Conservation (phyloP, 805 yeast species). For the Yamadazyma nakazawae region DNA sequence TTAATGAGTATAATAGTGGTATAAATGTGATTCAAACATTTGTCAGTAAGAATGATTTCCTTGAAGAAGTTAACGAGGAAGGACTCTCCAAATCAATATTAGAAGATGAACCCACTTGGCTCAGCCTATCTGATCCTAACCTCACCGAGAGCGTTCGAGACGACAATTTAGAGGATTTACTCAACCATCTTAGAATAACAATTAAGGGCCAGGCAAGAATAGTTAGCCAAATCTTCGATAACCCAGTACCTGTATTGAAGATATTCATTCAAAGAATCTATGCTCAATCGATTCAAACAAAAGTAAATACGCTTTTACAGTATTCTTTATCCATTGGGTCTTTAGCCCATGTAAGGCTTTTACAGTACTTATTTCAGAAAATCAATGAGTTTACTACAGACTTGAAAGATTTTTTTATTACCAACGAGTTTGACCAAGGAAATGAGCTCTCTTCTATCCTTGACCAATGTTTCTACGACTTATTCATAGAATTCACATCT, state of each 20-base stretch:
- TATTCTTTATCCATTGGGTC: conserved; percentile 61
- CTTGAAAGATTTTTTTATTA: conserved; percentile 56
- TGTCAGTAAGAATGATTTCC: conserved; percentile 75
- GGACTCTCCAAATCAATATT: conserved; percentile 16
- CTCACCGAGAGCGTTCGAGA: conserved; percentile 48
- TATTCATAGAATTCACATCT: conserved; percentile 66
- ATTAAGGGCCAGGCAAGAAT: conserved; percentile 71
- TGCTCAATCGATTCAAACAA: conserved; percentile 63
- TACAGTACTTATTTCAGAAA: conserved; percentile 62
- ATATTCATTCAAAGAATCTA: conserved; percentile 72
- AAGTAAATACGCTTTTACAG: conserved; percentile 55
- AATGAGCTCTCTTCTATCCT: conserved; percentile 48
- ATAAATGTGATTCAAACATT: conserved; percentile 76
- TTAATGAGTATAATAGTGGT: conserved; percentile 83
- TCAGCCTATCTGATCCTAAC: conserved; percentile 56
- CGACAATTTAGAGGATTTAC: conserved; percentile 46
- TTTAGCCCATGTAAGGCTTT: conserved; percentile 70
- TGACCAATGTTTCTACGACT: conserved; percentile 70
- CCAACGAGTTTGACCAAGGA: conserved; percentile 45
- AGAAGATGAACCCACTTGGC: conserved; percentile 56
- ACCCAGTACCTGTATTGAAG: conserved; percentile 64
- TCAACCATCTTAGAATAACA: conserved; percentile 53
- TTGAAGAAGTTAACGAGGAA: conserved; percentile 42
- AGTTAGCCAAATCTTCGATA: conserved; percentile 68
- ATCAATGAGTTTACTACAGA: conserved; percentile 60